A percentile compares a stretch with the other conserved stretches of the same genome.
phyloP scores from a whole-genome alignment of 371 early-diverging fungal species.

The Homolaphlyctis polyrhiza region DNA sequence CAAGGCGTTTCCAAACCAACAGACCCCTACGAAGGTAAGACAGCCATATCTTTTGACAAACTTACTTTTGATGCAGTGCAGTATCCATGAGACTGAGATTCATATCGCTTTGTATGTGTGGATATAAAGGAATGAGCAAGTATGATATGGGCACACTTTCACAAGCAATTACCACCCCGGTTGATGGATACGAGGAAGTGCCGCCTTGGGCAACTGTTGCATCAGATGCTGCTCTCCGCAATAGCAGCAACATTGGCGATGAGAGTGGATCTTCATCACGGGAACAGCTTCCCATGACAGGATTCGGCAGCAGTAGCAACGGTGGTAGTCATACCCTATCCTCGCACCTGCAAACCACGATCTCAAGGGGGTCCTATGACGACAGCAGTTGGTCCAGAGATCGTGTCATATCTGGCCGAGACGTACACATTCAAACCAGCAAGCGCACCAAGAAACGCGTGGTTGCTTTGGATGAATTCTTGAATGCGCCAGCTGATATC shows the following conservation, averaged over 20 bases:
- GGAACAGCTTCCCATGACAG: slow-evolving; percentile 11
- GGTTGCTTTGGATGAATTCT: slow-evolving; percentile 33
- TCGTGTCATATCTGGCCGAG: slow-evolving; percentile 35
- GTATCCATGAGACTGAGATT: neutral
- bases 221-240: slow-evolving; percentile 66
- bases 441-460: slow-evolving; percentile 19
- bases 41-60: no score
- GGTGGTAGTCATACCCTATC: neutral
- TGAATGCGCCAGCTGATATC: slow-evolving; percentile 34
- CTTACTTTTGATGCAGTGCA: slow-evolving; percentile 7
- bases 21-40: neutral
- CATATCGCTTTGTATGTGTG: neutral
- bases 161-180: slow-evolving; percentile 62
- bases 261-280: no score
- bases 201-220: slow-evolving; percentile 75
- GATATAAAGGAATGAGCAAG: slow-evolving; percentile 28
- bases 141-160: slow-evolving; percentile 82
- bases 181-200: slow-evolving; percentile 73
- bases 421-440: slow-evolving; percentile 22
- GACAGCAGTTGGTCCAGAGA: slow-evolving; percentile 26
- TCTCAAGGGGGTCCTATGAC: neutral
- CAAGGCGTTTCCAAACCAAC: slow-evolving; percentile 6
- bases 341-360: neutral
- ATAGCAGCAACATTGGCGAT: no score
- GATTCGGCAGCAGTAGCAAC: neutral